phyloP scores from a whole-genome alignment of 768 basidiomycete genomes.

The Coprinopsis strossmayeri region DNA sequence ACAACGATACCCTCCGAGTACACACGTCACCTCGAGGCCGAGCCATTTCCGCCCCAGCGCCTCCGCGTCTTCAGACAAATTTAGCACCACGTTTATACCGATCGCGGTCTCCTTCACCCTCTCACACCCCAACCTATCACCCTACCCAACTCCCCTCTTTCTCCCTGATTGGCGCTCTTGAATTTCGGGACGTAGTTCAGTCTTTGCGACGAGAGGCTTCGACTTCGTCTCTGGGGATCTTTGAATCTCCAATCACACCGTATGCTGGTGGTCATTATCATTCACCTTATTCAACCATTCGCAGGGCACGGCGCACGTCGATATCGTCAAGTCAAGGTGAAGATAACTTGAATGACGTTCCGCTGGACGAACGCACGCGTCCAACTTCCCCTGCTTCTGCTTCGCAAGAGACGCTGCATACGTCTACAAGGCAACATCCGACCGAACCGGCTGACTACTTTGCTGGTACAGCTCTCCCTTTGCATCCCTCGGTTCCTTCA shows the following conservation, averaged over 20 bases:
- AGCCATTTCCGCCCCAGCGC: slow-evolving; percentile 30
- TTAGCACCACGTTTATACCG: slow-evolving; percentile 27
- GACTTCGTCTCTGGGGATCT: slow-evolving; percentile 49
- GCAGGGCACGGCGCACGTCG: slow-evolving; percentile 19
- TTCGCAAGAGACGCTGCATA: neutral
- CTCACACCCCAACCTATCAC: slow-evolving; percentile 24
- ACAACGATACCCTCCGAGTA: slow-evolving; percentile 20
- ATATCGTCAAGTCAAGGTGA: slow-evolving; percentile 26
- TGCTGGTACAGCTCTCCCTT: neutral
- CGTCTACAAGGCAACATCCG: slow-evolving; percentile 4
- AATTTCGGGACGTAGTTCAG: slow-evolving; percentile 89
- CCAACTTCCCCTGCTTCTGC: slow-evolving; percentile 8
- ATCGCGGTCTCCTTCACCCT: slow-evolving; percentile 47
- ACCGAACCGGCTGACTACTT: slow-evolving; percentile 14
- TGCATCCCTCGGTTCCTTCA: slow-evolving; percentile 37
- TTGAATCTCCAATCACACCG: slow-evolving; percentile 62
- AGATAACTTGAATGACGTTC: slow-evolving; percentile 23
- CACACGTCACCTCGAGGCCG: slow-evolving; percentile 29
- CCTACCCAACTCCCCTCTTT: slow-evolving; percentile 67
- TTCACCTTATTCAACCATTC: slow-evolving; percentile 12
- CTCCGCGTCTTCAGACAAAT: slow-evolving; percentile 31
- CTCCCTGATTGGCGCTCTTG: slow-evolving; percentile 90
- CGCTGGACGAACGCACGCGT: slow-evolving; percentile 41
- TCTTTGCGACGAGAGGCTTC: slow-evolving; percentile 69
- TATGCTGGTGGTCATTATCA: slow-evolving; percentile 76